Evolutionary conservation across 2,329 filamentous ascomycete species (phyloP), one percentile per base, ranked within the genome.

Genomic region (Hymenoscyphus infarciens): DNA sequence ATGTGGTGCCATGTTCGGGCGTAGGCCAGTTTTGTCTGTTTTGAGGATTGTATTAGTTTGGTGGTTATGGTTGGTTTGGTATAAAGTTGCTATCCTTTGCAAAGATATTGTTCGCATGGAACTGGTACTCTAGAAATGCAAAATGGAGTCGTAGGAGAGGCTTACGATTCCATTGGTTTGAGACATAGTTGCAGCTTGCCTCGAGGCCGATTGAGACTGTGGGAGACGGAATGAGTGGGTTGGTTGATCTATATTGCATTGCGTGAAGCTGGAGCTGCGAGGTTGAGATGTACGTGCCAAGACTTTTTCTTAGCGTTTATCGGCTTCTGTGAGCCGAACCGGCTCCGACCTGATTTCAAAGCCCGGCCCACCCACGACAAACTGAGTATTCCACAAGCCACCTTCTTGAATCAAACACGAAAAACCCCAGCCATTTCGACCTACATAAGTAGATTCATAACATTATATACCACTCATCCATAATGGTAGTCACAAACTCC

Each of bases 21-120:
- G 83, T 98, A 99, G 80, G 95, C 94, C 68, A 99, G 89, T 75
- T 91, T 91, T 65, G 95, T 98, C 93, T 98, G 71, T 31, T 35
- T 65, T 22, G 4, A 13, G 5, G 45, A 56, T 62, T 33, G 55
- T 39, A 63, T 67, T 42, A 62, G 59, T 52, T 27, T 27, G 35
- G 16, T 22, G 25, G 8, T 55, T 64, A 52, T 25, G 22, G 8
- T 49, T 61, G 22, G 25, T 8, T 49, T 61, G 22, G 25, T 59
- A 56, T 6, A 38, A 38, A 38, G 10, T 38, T 38, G 45, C 19
- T 22, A 52, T 52, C 11, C 19, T 11, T 1, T 13, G 11, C 10
- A 22, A 25, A 13, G 42, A 5, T 11, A 25, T 25, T 13, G 19
- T 25, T 13, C 22, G 45, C 22, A 25, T 52, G 15, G n/a, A 19